phyloP scores from a whole-genome alignment of 441 rosid genomes.

The Metrosideros polymorpha region DNA sequence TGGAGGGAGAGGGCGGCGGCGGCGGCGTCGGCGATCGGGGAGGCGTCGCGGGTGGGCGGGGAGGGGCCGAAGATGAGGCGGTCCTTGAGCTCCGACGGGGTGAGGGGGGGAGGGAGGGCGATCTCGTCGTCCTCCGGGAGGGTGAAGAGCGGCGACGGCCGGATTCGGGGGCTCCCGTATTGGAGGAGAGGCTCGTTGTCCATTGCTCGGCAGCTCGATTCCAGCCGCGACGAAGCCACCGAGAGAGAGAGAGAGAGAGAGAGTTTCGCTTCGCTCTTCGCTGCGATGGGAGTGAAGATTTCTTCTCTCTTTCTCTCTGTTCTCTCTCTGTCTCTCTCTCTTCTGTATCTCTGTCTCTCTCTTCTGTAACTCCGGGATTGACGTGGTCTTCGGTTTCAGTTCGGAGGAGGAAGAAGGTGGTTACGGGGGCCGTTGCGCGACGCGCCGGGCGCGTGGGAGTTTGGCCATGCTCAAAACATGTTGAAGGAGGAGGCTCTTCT shows the following conservation, averaged over 20 bases:
- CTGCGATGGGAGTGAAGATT: not conserved
- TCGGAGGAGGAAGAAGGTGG: not conserved
- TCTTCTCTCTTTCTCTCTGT: not conserved
- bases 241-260: not conserved
- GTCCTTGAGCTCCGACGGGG: slow-evolving; percentile 68
- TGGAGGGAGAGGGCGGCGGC: slow-evolving; percentile 30
- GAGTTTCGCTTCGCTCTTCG: not conserved
- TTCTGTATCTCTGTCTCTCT: not conserved
- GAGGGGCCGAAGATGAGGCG: slow-evolving; percentile 70
- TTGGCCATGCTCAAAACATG: not conserved
- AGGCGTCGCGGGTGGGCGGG: slow-evolving; percentile 12
- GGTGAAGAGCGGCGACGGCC: slow-evolving; percentile 25
- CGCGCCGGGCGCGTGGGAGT: not conserved
- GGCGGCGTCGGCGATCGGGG: not conserved
- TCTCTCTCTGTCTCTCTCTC: not conserved
- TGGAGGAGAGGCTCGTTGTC: slow-evolving; percentile 50
- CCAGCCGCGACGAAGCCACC: not conserved
- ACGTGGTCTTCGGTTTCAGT: not conserved
- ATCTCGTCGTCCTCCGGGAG: slow-evolving; percentile 68
- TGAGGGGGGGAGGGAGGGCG: slow-evolving; percentile 47
- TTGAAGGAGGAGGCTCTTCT: not conserved
- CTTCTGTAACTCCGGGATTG: not conserved
- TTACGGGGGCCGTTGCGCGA: not conserved
- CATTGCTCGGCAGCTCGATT: slow-evolving; percentile 17
- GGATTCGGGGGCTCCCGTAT: slow-evolving; percentile 19